Percentiles rank a stretch among this genome's conserved stretches.
These are phyloP conservation scores for Tephrocybe sp. DNA, from an alignment of 768 basidiomycete genomes.

Conservation along the genomic window DNA sequence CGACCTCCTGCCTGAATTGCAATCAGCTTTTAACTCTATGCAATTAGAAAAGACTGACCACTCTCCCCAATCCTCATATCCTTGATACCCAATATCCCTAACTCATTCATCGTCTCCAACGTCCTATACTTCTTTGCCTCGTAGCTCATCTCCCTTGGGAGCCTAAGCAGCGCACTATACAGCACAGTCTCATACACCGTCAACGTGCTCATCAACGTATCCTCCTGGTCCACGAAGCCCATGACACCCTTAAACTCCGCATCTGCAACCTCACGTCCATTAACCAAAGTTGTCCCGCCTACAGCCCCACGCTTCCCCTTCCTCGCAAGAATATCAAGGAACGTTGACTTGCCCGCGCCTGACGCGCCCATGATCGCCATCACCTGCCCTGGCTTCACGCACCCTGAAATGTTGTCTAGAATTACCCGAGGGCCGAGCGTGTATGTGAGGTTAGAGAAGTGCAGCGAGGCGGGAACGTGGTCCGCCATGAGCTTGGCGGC, in stretches of 20 bases:
- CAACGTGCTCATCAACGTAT: conserved; percentile 94
- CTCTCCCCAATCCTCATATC: conserved; percentile 88
- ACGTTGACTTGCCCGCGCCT: conserved; percentile 94
- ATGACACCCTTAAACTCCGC: conserved; percentile 80
- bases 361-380: conserved; percentile 98
- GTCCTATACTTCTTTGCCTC: conserved; percentile 96
- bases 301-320: conserved; percentile 84
- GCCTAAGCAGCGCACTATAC: conserved; percentile 85
- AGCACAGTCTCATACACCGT: conserved; percentile 98
- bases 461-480: conserved; percentile 92
- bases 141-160: conserved; percentile 93
- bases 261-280: conserved; percentile 77
- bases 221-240: conserved; percentile 98
- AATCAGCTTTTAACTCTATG: background rate
- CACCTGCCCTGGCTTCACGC: conserved; percentile 84
- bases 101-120: conserved; percentile 93
- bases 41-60: conserved; percentile 46
- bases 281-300: conserved; percentile 75
- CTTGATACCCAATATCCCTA: conserved; percentile 91
- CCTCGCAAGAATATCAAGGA: conserved; percentile 93
- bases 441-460: conserved; percentile 87
- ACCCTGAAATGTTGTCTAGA: conserved; percentile 80
- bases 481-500: conserved; percentile 87
- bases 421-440: conserved; percentile 65
- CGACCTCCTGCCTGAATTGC: conserved; percentile 67